Conservation (phyloP, 225 moss, liverwort and hornwort species). For the Marchantia paleacea region DNA sequence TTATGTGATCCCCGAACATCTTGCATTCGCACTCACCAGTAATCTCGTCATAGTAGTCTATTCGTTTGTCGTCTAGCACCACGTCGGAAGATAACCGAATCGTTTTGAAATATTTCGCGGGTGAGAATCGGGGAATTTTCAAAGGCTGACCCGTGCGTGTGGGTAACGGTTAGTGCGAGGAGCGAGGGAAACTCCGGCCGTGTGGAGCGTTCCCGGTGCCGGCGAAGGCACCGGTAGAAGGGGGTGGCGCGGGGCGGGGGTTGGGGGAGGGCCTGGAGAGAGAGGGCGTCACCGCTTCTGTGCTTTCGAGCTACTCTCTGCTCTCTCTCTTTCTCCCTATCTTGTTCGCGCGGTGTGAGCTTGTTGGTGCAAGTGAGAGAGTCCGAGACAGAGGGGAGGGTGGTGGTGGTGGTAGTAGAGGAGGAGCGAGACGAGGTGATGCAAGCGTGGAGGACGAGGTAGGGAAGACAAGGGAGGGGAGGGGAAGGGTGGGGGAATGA, state of each 20-base stretch:
- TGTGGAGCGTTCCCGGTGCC: constrained; percentile 11
- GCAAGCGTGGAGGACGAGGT: constrained; percentile 12
- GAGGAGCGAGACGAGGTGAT: neutral
- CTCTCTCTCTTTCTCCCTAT: constrained; percentile 6
- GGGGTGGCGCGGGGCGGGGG: neutral
- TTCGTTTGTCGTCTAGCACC: constrained; percentile 11
- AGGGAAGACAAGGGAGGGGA: neutral
- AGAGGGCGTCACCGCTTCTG: constrained; percentile 3
- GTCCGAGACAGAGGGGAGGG: neutral
- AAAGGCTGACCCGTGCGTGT: constrained; percentile 8
- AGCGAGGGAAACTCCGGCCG: neutral
- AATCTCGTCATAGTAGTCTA: neutral
- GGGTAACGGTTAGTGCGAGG: constrained; percentile 17
- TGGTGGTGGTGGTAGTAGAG: neutral
- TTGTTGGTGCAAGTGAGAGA: neutral
- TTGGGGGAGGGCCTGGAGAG: neutral
- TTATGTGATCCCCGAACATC: constrained; percentile 10
- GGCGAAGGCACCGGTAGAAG: constrained; percentile 6
- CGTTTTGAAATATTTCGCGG: constrained; percentile 22
- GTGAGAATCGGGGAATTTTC: neutral
- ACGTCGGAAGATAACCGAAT: constrained; percentile 18
- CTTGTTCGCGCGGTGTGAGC: constrained; percentile 9
- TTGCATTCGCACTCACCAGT: constrained; percentile 8
- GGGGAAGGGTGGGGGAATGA: neutral
- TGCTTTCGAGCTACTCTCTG: constrained; percentile 10